Evolutionary conservation across 192 early-diverging fungal genomes (phyloP), one percentile per base, ranked within the genome.

Genomic region (Powellomyces hirtus): DNA sequence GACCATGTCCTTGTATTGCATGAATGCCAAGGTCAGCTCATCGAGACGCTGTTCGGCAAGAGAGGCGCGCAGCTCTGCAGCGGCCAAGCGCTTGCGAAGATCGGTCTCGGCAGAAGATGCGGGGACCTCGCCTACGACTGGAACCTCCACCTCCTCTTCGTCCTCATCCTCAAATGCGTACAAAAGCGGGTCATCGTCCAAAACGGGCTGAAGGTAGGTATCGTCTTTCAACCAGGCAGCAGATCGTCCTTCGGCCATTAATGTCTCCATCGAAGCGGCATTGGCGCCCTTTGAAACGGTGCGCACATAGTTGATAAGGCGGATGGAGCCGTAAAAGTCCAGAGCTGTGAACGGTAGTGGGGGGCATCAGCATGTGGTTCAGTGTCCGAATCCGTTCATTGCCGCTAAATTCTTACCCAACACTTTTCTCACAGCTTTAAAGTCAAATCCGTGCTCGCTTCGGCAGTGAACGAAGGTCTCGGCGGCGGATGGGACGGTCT

Each of bases 241-340:
- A n/a, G 29, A 52, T 30, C 20, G 14, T 4, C 53, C 57, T 20
- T 20, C 38, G 24, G n/a, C 30, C 34, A 66, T 13, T 5, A 75
- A 38, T 3, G 22, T 44, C 27, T 62, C 67, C 18, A 30, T 40
- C 60, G 73, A 7, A 35, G 56, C 11, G 24, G 70, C 35, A 7
- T 60, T 26, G 1, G n/a, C 45, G 16, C 30, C 68, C 37, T 62
- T 56, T 38, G 53, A 31, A 26, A 20, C 18, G 5, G 59, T 73
- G 4, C 66, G 89, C 53, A 95, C 85, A 59, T 88, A 90, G 75
- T 98, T 98, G 78, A 98, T 89, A 53, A 96, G 75, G 1, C 80
- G 74, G 31, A 98, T 88, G 5, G 89, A 90, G 59, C 84, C 79
- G 81, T 98, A 95, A 68, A 98, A 93, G 74, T 93, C 89, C 35